Evolutionary conservation across 768 basidiomycete genomes (phyloP).

Genomic region (Lyophyllum decastes): DNA sequence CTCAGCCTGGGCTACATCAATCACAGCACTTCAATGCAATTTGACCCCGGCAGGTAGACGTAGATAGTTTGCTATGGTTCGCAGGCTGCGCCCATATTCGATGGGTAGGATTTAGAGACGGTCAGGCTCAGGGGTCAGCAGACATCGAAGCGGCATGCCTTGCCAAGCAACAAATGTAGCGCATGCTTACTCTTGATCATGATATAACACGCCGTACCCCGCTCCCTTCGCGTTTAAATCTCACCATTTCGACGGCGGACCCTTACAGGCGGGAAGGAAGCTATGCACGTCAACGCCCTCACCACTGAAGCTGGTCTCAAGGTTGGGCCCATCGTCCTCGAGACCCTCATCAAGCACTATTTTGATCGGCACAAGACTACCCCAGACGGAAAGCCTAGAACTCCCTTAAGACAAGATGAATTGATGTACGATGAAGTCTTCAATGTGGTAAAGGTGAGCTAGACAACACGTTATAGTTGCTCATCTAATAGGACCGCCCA

Average conservation of each 20-base stretch:
- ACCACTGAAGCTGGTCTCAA: slow-evolving; percentile 62
- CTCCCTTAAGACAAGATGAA: slow-evolving; percentile 66
- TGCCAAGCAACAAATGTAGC: no score
- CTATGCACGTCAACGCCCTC: slow-evolving; percentile 50
- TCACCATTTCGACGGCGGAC: not conserved
- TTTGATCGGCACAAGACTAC: slow-evolving; percentile 61
- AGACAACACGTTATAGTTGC: not conserved
- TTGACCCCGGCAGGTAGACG: no score
- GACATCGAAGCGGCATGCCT: no score
- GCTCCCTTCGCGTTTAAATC: not conserved
- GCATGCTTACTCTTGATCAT: not conserved
- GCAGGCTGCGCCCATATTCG: no score
- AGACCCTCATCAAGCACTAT: slow-evolving; percentile 86
- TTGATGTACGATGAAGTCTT: slow-evolving; percentile 82
- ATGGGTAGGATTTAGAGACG: no score
- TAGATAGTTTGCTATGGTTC: no score
- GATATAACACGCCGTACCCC: not conserved
- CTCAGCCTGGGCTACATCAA: no score
- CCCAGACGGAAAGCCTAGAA: slow-evolving; percentile 38
- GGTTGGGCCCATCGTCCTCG: slow-evolving; percentile 72
- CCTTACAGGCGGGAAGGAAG: not conserved
- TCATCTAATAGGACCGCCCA: slow-evolving; percentile 1
- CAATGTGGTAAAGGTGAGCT: slow-evolving; percentile 67
- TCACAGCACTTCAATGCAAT: no score
- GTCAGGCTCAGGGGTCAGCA: no score